These are phyloP conservation scores for Aotearoamyces nothofagi DNA, from an alignment of 2,329 filamentous ascomycete genomes.

Conservation along the genomic window DNA sequence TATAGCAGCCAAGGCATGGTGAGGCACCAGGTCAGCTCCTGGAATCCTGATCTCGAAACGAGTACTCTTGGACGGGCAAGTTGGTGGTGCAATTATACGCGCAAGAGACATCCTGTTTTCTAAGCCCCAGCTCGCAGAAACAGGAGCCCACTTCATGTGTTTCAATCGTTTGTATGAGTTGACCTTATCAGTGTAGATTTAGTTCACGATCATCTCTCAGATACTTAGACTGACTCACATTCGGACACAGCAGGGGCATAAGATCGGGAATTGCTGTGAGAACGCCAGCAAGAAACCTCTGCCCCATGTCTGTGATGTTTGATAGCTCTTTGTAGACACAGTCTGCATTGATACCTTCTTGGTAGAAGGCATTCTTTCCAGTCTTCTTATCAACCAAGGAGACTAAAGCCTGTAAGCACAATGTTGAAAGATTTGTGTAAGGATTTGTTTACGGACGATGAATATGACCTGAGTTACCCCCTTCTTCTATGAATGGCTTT, in stretches of 20 bases:
- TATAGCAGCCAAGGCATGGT: slow-evolving; percentile 78
- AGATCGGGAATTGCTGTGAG: slow-evolving; percentile 81
- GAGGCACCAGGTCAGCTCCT: slow-evolving; percentile 82
- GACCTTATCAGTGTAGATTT: no score
- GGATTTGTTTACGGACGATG: no score
- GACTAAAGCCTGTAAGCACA: no score
- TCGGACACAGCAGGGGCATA: slow-evolving; percentile 91
- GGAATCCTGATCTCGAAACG: slow-evolving; percentile 86
- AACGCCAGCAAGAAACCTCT: slow-evolving; percentile 84
- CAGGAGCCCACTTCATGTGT: slow-evolving; percentile 98
- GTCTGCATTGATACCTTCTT: slow-evolving; percentile 54
- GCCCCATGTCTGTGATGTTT: slow-evolving; percentile 71
- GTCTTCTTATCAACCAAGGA: slow-evolving; percentile 67
- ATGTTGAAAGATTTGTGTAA: no score
- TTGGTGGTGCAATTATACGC: slow-evolving; percentile 77
- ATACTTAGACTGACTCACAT: no score
- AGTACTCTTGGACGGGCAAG: slow-evolving; percentile 68
- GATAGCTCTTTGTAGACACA: slow-evolving; percentile 62
- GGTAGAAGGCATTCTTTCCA: slow-evolving; percentile 74
- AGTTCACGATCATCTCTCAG: no score
- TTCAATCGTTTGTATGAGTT: slow-evolving; percentile 98
- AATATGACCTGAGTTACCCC: slow-evolving; percentile 91
- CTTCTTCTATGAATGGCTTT: slow-evolving; percentile 79
- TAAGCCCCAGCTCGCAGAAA: slow-evolving; percentile 92
- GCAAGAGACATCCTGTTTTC: slow-evolving; percentile 90